Base-by-base conservation (phyloP, 805 yeast species). In the Candida pseudoglaebosa region DNA sequence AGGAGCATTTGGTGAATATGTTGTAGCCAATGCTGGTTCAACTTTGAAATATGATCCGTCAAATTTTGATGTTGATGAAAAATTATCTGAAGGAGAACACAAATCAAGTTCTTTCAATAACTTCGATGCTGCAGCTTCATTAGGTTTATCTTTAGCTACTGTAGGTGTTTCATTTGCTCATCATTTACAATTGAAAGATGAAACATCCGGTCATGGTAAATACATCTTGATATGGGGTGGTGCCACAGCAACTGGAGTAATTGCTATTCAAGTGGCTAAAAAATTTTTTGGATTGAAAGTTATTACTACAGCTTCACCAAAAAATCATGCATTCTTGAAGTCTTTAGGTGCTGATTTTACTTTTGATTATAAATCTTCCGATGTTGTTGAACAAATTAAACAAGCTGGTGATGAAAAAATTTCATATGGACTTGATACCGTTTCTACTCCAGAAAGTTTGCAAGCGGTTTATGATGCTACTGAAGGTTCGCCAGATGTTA, bases 51-150 rank as follows among this genome's bases (percentile, higher is more conserved):
- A 58, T 44, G 47, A 10, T n/a, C 7, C n/a, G 7, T 28, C 32
- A 12, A 28, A 37, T 45, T 49, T 37, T 40, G 47, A 38, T 37
- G 35, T 51, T 9, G 42, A 57, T 2, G 26, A 22, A 8, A 22
- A 12, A 12, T 22, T 22, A 12, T 22, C 12, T 8, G 57, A 53
- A 4, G 52, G 53, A 5, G 52, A 48, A 2, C 45, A 44, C 21
- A 60, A 70, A 28, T 46, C 62, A 16, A 76, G 74, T 9, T 46
- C 51, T 1, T 56, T 78, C 18, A 59, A 55, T 28, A 62, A 80
- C 12, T 80, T 67, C 48, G 88, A 82, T 61, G 84, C 72, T 44
- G 87, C 87, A 13, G 80, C 84, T 2, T 61, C 82, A 7, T 51
- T 79, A 28, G 75, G 82, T 21, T 62, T 79, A 37, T 71, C 79